Conservation (phyloP, 2,329 filamentous ascomycete genomes). For the Colletotrichum coccodes region DNA sequence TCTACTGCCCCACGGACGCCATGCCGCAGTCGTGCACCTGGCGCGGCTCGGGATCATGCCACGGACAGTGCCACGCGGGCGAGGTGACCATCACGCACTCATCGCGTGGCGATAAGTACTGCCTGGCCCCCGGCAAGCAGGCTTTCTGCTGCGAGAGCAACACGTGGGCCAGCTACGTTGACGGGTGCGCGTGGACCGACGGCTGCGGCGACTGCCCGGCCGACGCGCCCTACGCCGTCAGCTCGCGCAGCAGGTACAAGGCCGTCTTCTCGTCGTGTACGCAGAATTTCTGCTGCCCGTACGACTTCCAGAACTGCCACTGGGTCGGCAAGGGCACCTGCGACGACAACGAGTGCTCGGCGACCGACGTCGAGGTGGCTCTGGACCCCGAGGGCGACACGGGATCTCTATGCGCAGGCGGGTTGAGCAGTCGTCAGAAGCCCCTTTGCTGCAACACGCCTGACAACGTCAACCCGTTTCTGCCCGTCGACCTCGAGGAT, state of each 20-base stretch:
- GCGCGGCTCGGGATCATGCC: constrained; percentile 29
- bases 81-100: constrained; percentile 13
- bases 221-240: not conserved
- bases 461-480: not conserved
- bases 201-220: not conserved
- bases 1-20: constrained; percentile 25
- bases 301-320: constrained; percentile 39
- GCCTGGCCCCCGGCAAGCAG: not conserved
- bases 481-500: not conserved
- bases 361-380: constrained; percentile 39
- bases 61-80: constrained; percentile 31
- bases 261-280: not conserved
- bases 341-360: constrained; percentile 45
- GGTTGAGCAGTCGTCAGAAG: not conserved
- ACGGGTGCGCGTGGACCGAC: not conserved
- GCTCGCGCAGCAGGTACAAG: not conserved
- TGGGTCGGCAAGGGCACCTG: constrained; percentile 47
- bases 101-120: not conserved
- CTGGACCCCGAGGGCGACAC: constrained; percentile 37
- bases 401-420: not conserved
- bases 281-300: not conserved
- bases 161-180: not conserved
- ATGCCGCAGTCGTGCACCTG: constrained; percentile 22
- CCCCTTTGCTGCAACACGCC: not conserved
- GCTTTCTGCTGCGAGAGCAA: not conserved